phyloP scores from a whole-genome alignment of 2,329 filamentous ascomycete species.

The Fusarium decemcellulare region DNA sequence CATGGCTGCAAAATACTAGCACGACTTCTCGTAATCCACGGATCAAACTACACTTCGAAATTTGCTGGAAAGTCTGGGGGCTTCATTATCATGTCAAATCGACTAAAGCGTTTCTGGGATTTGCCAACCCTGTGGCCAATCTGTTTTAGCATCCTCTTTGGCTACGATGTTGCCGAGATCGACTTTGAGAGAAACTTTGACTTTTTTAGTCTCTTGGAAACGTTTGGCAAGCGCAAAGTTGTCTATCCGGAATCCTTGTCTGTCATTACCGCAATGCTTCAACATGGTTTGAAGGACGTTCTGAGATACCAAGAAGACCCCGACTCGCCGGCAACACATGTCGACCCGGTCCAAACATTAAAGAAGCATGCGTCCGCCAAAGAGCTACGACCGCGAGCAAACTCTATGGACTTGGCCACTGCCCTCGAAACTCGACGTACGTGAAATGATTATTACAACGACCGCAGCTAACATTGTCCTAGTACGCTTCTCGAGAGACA shows the following conservation, averaged over 20 bases:
- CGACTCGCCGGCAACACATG: constrained; percentile 62
- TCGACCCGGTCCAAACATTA: constrained; percentile 11
- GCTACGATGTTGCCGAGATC: constrained; percentile 81
- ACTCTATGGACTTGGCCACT: constrained; percentile 77
- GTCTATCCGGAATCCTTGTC: constrained; percentile 83
- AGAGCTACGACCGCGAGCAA: constrained; percentile 59
- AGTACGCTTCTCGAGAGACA: constrained; percentile 53
- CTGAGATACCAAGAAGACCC: constrained; percentile 73
- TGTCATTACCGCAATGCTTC: constrained; percentile 88
- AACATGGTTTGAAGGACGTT: constrained; percentile 83
- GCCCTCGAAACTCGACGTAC: constrained; percentile 70
- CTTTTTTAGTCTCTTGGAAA: constrained; percentile 79
- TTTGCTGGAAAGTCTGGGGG: constrained; percentile 89
- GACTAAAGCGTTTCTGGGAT: constrained; percentile 91
- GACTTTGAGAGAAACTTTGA: constrained; percentile 83
- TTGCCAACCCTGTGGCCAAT: constrained; percentile 88
- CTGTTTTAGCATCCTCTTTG: constrained; percentile 91
- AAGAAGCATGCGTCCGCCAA: constrained; percentile 29
- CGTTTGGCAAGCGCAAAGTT: constrained; percentile 79
- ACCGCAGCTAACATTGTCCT: constrained; percentile 22
- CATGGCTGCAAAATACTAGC: constrained; percentile 87
- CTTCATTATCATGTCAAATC: constrained; percentile 86
- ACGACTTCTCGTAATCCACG: constrained; percentile 86
- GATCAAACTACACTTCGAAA: constrained; percentile 84
- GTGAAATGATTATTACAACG: constrained; percentile 40